A percentile compares a stretch with the other conserved stretches of the same genome.
Evolutionary conservation across 169 alveolate species (phyloP).

Genomic region (Plasmodium coatneyi): DNA sequence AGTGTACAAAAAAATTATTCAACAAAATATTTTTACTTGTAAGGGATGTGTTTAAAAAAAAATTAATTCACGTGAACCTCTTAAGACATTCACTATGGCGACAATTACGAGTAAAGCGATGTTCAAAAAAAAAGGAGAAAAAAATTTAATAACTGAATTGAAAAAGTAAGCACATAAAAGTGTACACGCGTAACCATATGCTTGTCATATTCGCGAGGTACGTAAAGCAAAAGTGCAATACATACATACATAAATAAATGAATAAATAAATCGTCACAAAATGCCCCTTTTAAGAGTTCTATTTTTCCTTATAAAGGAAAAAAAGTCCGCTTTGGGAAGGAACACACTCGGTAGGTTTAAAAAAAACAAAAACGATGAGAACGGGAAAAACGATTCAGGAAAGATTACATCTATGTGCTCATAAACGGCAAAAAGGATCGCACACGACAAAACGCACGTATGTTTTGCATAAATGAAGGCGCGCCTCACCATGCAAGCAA

Average conservation of each 20-base stretch:
- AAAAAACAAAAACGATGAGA: background rate
- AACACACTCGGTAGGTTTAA: background rate
- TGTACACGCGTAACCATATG: background rate
- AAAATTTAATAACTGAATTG: background rate
- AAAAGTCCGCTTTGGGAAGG: background rate
- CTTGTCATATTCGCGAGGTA: background rate
- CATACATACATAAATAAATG: background rate
- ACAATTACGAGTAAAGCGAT: background rate
- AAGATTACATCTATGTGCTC: constrained; percentile 1
- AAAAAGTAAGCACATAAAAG: background rate
- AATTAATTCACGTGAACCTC: background rate
- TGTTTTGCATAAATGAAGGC: background rate
- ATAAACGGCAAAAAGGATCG: background rate
- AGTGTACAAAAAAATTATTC: background rate
- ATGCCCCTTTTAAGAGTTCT: background rate
- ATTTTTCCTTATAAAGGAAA: background rate
- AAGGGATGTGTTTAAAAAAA: background rate
- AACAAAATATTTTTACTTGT: background rate
- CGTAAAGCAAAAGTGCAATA: background rate
- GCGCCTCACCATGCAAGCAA: background rate
- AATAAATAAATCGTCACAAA: background rate
- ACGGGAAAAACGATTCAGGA: background rate
- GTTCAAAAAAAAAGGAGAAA: background rate
- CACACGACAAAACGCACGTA: background rate
- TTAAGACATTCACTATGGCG: background rate